Evolutionary conservation across 148 eudicot species (phyloP), one percentile per base, ranked within the genome.

Genomic region (Silene conica): DNA sequence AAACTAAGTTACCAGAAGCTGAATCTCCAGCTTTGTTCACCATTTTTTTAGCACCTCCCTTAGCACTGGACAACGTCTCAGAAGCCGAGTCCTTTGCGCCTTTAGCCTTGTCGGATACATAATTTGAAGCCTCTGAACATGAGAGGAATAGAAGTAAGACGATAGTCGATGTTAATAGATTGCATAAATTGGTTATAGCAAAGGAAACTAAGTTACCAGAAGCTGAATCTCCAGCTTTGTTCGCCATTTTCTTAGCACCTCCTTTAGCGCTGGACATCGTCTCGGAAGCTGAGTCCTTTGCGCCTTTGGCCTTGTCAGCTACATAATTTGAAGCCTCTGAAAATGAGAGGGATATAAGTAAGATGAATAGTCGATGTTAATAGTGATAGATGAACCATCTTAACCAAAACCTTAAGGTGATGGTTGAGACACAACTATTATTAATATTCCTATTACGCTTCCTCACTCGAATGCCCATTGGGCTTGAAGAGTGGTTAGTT

Each of bases 241-340:
- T 8, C 57, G 25, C 25, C 76, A 11, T 16, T 48, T 48, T 48
- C 4, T 48, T 48, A 15, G 26, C 69, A 18, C 70, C 76, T 26
- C 54, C 63, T 26, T 50, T 48, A 5, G 54, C 54, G 12, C 54
- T 48, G 1, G 54, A 48, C 57, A 63, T 63, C 4, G 70, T 67
- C 70, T 67, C 76, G 71, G 76, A 76, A 43, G 83, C 78, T 8
- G 79, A 54, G 2, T 12, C 55, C 25, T 76, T 83, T 0, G 86
- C 70, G 19, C 83, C 80, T 18, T 67, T 63, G 8, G 63, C 70
- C 43, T 70, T 77, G 23, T 71, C 75, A 11, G 75, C 18, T 11
- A 22, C 41, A 43, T 77, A 56, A 45, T 55, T 18, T 9, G 60
- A 63, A 69, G 71, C 71, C 34, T 71, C 80, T 77, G 57, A 8